These are phyloP conservation scores for Leishmania major DNA, from an alignment of 208 protist genomes.

Conservation along the genomic window DNA sequence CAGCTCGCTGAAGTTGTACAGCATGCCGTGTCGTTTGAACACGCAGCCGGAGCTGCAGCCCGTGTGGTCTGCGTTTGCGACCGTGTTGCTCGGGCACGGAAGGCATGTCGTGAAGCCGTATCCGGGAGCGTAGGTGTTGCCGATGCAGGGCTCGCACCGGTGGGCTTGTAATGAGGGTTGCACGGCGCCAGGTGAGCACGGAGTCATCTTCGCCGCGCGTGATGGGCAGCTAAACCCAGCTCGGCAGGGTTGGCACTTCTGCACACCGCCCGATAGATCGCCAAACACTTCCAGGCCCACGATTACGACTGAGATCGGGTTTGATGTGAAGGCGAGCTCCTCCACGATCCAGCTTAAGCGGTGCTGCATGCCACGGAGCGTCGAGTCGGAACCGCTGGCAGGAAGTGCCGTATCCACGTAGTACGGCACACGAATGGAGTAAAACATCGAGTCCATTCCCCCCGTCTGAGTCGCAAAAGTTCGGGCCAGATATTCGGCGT, in stretches of 20 bases:
- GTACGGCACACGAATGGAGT: not conserved
- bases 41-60: not conserved
- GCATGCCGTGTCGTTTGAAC: not conserved
- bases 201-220: not conserved
- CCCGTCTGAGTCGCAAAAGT: not conserved
- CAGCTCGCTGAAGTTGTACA: conserved; percentile 3
- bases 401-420: not conserved
- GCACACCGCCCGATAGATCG: conserved; percentile 10
- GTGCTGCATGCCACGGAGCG: not conserved
- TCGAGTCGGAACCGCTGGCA: not conserved
- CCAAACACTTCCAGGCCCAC: conserved; percentile 19
- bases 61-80: not conserved
- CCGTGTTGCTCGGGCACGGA: not conserved
- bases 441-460: not conserved
- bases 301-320: not conserved
- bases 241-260: conserved; percentile 14
- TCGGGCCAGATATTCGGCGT: not conserved
- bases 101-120: conserved; percentile 12
- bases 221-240: conserved; percentile 8
- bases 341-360: not conserved
- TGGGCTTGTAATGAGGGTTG: not conserved
- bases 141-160: not conserved
- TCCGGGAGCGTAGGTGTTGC: conserved; percentile 8
- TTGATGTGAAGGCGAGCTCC: not conserved
- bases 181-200: not conserved